phyloP scores from a whole-genome alignment of 495 filamentous ascomycete species.

The Xeromyces bisporus region DNA sequence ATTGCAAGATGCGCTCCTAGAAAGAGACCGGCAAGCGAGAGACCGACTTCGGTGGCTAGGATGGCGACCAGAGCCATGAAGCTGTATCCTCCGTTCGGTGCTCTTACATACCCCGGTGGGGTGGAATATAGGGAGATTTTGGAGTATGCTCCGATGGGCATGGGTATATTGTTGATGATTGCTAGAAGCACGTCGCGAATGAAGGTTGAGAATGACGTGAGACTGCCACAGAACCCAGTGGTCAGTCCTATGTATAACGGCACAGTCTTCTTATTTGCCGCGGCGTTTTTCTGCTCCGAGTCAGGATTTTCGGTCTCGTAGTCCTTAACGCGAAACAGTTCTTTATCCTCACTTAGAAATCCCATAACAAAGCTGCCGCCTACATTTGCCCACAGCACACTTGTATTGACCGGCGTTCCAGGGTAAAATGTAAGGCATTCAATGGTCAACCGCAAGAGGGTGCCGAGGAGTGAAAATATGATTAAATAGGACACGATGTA shows the following conservation, averaged over 20 bases:
- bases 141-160: conserved; percentile 11
- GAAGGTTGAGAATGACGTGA: conserved; percentile 73
- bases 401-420: conserved; percentile 44
- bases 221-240: conserved; percentile 70
- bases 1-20: conserved; percentile 56
- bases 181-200: conserved; percentile 59
- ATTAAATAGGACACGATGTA: conserved; percentile 56
- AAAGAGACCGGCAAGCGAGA: conserved; percentile 47
- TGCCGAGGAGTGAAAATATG: conserved; percentile 64
- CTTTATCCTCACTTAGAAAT: conserved; percentile 58
- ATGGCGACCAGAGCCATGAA: conserved; percentile 55
- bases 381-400: conserved; percentile 66
- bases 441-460: conserved; percentile 54
- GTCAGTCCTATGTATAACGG: conserved; percentile 71
- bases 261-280: conserved; percentile 50
- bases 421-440: conserved; percentile 57
- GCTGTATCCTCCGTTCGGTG: conserved; percentile 46
- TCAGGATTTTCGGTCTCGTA: conserved; percentile 11
- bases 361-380: conserved; percentile 60
- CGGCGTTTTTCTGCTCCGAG: conserved; percentile 10
- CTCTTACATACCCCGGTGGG: conserved; percentile 22
- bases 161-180: conserved; percentile 45
- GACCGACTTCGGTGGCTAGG: conserved; percentile 41
- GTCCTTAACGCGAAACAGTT: conserved; percentile 40
- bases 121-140: conserved; percentile 4